Conservation (phyloP, 768 basidiomycete genomes). For the Pholiota conissans region DNA sequence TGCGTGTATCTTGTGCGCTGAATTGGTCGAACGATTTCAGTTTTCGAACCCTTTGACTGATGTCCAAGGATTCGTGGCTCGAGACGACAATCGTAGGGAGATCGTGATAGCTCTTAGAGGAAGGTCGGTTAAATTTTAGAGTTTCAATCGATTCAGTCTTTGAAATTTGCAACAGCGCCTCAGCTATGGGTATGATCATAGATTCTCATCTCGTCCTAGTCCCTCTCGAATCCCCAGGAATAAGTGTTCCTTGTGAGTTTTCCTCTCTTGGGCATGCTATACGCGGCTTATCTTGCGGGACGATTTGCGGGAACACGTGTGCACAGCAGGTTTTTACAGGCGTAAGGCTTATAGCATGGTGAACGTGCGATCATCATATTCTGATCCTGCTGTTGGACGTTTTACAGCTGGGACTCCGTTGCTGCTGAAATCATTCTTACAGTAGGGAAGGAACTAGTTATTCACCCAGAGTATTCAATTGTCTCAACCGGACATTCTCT, state of each 20-base stretch:
- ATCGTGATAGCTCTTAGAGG: constrained; percentile 50
- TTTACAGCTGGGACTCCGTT: constrained; percentile 50
- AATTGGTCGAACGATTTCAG: constrained; percentile 22
- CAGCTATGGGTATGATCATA: constrained; percentile 40
- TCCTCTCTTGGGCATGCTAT: not conserved
- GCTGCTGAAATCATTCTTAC: constrained; percentile 37
- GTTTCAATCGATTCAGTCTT: not conserved
- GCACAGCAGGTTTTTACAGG: constrained; percentile 50
- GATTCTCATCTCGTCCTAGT: constrained; percentile 42
- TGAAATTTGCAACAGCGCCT: constrained; percentile 30
- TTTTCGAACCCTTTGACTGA: constrained; percentile 42
- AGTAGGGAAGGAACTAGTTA: constrained; percentile 33
- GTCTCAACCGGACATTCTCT: constrained; percentile 55
- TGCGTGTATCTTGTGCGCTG: not conserved
- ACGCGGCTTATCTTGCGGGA: too few species aligned
- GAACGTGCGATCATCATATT: not conserved
- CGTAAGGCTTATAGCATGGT: constrained; percentile 29
- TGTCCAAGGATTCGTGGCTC: constrained; percentile 50
- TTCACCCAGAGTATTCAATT: constrained; percentile 37
- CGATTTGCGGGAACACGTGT: constrained; percentile 35
- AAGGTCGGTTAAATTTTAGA: constrained; percentile 32
- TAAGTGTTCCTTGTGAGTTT: constrained; percentile 37
- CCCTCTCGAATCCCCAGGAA: constrained; percentile 45
- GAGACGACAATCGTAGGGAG: constrained; percentile 44
- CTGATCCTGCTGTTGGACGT: constrained; percentile 23